Evolutionary conservation across 139 green algal genomes (phyloP).

Genomic region (Closterium sp.): DNA sequence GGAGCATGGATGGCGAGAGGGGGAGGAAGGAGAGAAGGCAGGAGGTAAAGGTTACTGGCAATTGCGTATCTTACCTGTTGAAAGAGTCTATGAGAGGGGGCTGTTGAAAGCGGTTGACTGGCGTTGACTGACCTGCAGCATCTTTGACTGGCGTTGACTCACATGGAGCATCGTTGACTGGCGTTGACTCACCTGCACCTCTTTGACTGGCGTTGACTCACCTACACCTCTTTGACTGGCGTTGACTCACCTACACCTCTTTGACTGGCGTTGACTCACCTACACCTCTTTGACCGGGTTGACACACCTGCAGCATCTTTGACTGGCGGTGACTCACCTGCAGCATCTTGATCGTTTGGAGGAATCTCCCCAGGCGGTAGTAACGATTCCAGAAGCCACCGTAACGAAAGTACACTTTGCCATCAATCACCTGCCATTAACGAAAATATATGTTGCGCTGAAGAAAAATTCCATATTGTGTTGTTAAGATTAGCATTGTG

Average conservation of each 20-base stretch:
- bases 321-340: conserved; percentile 5
- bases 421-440: conserved; percentile 1
- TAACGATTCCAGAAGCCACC: conserved; percentile 17
- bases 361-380: conserved; percentile 22
- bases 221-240: too few relatives aligned
- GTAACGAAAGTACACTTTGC: conserved; percentile 28
- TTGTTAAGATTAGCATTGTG: too few relatives aligned
- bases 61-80: too few relatives aligned
- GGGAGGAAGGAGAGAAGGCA: not conserved
- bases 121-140: too few relatives aligned
- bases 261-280: not conserved
- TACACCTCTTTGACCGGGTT: not conserved
- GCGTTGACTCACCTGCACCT: not conserved
- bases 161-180: too few relatives aligned
- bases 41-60: not conserved
- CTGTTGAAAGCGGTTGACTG: too few relatives aligned
- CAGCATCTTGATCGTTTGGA: conserved; percentile 32
- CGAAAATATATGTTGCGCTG: not conserved
- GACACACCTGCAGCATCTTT: not conserved
- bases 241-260: not conserved
- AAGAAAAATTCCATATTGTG: too few relatives aligned
- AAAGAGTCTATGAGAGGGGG: too few relatives aligned
- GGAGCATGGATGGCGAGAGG: not conserved
- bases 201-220: too few relatives aligned
- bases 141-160: too few relatives aligned